These are phyloP conservation scores for Paecilomyces niveus DNA, from an alignment of 2,329 filamentous ascomycete species.

Conservation along the genomic window DNA sequence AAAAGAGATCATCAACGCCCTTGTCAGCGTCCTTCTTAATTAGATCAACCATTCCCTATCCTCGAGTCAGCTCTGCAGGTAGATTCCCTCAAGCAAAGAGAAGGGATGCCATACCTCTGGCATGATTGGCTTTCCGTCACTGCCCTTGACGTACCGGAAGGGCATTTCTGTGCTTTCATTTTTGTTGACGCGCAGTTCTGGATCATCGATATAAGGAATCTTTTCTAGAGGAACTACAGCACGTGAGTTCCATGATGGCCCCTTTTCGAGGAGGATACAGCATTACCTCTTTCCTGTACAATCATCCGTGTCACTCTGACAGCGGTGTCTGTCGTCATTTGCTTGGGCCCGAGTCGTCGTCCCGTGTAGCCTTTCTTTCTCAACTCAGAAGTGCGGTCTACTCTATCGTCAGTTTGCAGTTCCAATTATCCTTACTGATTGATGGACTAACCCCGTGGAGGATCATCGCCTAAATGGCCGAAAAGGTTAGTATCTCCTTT, in stretches of 20 bases:
- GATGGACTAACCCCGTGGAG: constrained; percentile 66
- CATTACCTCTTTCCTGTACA: constrained; percentile 70
- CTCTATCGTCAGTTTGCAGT: constrained; percentile 9
- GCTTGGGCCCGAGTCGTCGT: constrained; percentile 78
- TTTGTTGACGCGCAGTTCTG: constrained; percentile 81
- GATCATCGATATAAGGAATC: constrained; percentile 78
- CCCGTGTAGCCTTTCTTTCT: constrained; percentile 88
- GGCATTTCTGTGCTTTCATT: constrained; percentile 97
- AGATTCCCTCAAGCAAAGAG: neutral
- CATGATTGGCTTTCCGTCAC: constrained; percentile 77
- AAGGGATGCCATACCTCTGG: constrained; percentile 59
- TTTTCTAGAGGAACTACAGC: constrained; percentile 64
- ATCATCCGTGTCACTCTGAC: constrained; percentile 89
- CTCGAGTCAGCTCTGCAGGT: constrained; percentile 3
- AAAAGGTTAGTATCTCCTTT: constrained; percentile 4
- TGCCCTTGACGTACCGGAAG: constrained; percentile 82
- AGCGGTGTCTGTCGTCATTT: constrained; percentile 98
- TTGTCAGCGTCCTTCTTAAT: constrained; percentile 94
- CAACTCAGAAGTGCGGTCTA: constrained; percentile 91
- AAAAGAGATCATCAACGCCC: constrained; percentile 78
- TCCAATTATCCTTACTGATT: constrained; percentile 3
- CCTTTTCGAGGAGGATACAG: neutral
- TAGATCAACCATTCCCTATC: constrained; percentile 84
- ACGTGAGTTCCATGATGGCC: constrained; percentile 5
- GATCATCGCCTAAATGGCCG: constrained; percentile 71